Base-by-base conservation (phyloP, 495 filamentous ascomycete species). In the Neurospora sp. region DNA sequence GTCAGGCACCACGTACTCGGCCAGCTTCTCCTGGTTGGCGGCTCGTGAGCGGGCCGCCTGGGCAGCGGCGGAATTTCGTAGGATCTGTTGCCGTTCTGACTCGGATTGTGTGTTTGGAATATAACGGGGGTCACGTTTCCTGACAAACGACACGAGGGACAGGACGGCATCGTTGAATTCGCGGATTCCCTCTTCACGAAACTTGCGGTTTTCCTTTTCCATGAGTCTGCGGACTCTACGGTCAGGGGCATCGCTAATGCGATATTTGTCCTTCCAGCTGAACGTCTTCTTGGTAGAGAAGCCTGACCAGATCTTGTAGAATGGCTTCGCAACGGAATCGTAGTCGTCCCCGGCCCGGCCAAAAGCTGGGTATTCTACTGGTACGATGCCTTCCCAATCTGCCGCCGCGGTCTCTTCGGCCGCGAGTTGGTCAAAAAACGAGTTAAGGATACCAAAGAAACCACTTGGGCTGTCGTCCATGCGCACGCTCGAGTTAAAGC, bases 111-210 rank as follows among this genome's bases (percentile, higher is more conserved):
- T 82, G 71, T 85, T 85, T 5, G 84, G 76, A 72, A 92, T 89
- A 78, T 91, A 97, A 70, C 96, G 89, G 0, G 93, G 93, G 76
- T 99, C 96, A 38, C 96, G 88, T 82, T 97, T 98, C 74, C 91
- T 91, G n/a, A 94, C 91, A 80, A 98, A 98, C 12, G 89, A 86
- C 14, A 98, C 93, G 16, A 99, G 87, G 1, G 91, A 92, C 65
- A 86, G 78, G n/a, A 99, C 94, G 12, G 93, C 91, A 74, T 97
- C 93, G 82, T 97, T 98, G 83, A 95, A 98, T 72, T 97, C 92
- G 53, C 91, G 88, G 39, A 93, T 89, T 2, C 88, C 93, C 44
- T 92, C 91, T 10, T 97, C 93, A 72, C 96, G 86, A n/a, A 92
- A 81, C 59, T 89, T 90, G 75, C 89, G 93, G 80, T 99, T 99